phyloP scores from a whole-genome alignment of 225 moss, liverwort and hornwort species.

The Climacium dendroides region DNA sequence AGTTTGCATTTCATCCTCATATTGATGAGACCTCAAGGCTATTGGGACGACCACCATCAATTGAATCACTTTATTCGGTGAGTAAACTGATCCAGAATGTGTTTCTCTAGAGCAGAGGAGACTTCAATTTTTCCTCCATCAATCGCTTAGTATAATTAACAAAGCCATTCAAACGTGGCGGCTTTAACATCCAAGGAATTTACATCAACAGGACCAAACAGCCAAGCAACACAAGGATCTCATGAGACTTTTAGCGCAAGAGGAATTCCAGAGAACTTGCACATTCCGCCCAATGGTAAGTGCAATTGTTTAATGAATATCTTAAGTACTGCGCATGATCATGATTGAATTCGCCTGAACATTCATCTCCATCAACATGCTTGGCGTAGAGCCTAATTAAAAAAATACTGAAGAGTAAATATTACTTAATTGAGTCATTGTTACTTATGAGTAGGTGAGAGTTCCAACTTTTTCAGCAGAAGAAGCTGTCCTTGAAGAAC shows the following conservation, averaged over 20 bases:
- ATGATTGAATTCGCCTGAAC: neutral
- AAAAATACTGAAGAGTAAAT: neutral
- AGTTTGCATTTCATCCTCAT: slow-evolving; percentile 73
- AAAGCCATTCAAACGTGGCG: neutral
- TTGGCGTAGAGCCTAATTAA: neutral
- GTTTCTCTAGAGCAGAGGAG: neutral
- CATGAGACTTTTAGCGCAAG: slow-evolving; percentile 12
- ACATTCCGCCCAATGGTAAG: slow-evolving; percentile 74
- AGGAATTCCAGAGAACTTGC: slow-evolving; percentile 50
- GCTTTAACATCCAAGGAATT: neutral
- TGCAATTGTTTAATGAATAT: neutral
- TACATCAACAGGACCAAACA: slow-evolving; percentile 13
- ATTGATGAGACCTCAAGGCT: slow-evolving; percentile 71
- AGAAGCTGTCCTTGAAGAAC: slow-evolving; percentile 49
- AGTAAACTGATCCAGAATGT: neutral
- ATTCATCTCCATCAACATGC: neutral
- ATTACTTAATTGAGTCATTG: neutral
- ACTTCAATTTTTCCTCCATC: neutral
- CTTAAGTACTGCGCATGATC: neutral
- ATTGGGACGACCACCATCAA: slow-evolving; percentile 56
- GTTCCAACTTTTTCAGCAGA: slow-evolving; percentile 13
- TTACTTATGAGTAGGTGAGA: slow-evolving; percentile 39
- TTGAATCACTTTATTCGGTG: slow-evolving; percentile 58
- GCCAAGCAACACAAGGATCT: slow-evolving; percentile 31
- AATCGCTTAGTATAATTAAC: neutral